Base-by-base conservation (phyloP, 2,329 filamentous ascomycete genomes). In the Fusarium liriodendri region DNA sequence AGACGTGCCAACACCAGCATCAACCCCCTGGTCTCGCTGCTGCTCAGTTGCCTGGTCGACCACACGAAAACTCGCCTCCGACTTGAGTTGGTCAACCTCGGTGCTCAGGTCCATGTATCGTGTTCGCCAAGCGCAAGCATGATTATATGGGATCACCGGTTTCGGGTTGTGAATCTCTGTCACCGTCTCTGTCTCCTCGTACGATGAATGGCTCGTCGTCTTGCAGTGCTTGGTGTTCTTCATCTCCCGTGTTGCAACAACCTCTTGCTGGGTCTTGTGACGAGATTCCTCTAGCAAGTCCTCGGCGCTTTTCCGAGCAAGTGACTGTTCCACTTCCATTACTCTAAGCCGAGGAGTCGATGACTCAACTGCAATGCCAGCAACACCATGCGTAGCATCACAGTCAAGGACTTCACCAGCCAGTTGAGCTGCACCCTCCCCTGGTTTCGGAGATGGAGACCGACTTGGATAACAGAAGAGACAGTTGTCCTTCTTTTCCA, bases 111-210 rank as follows among this genome's bases (percentile, higher is more conserved):
- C 79, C 65, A 84, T 73, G 68, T 86, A 87, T 8, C 80, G 81
- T 6, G 83, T 80, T 67, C 82, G 84, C 86, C 81, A 87, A 52
- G 76, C 77, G 71, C 85, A 87, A 10, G 81, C 76, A 67, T 87
- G 85, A 27, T 84, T 81, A 16, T 81, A 79, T 32, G 82, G 79
- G 55, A 82, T 78, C 27, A 83, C 76, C 25, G 84, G 82, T 14
- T 69, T 78, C 1, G 83, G 82, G 11, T 78, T 81, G 45, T 80
- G 78, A 50, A 81, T 76, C 58, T 82, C 67, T 6, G 67, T 71
- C 32, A 66, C 62, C 38, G 66, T 67, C 25, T 70, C 63, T 2
- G 61, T 70, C 33, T 69, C 65, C 33, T 62, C 65, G 29, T 47
- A 59, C 20, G 57, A 57, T 40, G 37, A 70, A 29, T 68, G 66